Base-by-base conservation (phyloP, 257 asterid species). In the Fraxinus excelsior region DNA sequence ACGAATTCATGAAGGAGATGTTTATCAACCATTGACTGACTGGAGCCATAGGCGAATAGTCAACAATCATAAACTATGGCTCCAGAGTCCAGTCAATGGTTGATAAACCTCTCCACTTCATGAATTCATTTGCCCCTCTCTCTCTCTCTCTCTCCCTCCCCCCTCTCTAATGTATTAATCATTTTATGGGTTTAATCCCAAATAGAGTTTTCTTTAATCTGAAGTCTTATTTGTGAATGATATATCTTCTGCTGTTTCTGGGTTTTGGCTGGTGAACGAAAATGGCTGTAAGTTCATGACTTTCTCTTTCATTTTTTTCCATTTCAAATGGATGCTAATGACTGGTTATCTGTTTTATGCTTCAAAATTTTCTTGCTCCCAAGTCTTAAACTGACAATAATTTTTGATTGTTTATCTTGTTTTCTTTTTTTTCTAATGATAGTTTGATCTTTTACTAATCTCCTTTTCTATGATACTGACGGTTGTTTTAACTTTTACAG, bases 261-360 rank as follows among this genome's bases (percentile, higher is more conserved):
- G 82, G 42, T 13, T 68, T 62, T 76, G 64, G 42, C 80, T 31
- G 34, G 10, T 23, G 79, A 80, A 51, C 65, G 7, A 64, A 82
- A 72, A 87, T 87, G 91, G 84, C 89, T 64, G 91, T 87, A 83
- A 83, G 91, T 79, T 40, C 4, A 4, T 3, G 0, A 19, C 2
- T 65, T 11, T 28, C 62, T 4, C 8, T 23, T 2, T 40, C 26
- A 56, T 19, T 56, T 51, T 25, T 62, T 25, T 18, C 7, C 2
- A 28, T 60, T 25, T 62, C 18, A 62, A 62, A 23, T 62, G 28
- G 1, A 16, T 62, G 68, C 9, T 1, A 7, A 77, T 37, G 2
- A 13, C 7, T 53, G 70, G n/a, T 56, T 14, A 53, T 35, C 28
- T 34, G 8, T 26, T 56, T 53, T 34, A 38, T 38, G 16, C 65